phyloP scores from a whole-genome alignment of 768 basidiomycete species.

The Termitomyces sp. region DNA sequence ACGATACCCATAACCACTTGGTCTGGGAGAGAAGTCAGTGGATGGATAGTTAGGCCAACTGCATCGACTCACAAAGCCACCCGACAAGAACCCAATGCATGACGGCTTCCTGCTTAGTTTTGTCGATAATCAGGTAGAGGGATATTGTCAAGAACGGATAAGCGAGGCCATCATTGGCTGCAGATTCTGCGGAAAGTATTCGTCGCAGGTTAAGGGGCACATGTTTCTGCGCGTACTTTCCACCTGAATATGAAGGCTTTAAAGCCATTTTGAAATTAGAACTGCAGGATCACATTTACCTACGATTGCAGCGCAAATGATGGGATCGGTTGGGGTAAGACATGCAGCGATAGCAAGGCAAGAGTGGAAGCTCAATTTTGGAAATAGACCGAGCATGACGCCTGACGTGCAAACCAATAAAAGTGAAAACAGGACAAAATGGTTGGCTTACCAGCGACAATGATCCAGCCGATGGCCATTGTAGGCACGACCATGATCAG shows the following conservation, averaged over 20 bases:
- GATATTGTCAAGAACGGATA: constrained; percentile 89
- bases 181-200: constrained; percentile 84
- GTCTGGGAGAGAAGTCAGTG: constrained; percentile 37
- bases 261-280: neutral
- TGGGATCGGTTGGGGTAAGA: constrained; percentile 92
- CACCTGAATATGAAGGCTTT: constrained; percentile 36
- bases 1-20: constrained; percentile 73
- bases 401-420: constrained; percentile 26
- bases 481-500: constrained; percentile 72
- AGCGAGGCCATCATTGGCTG: constrained; percentile 93
- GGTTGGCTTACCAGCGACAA: constrained; percentile 52
- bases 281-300: constrained; percentile 30
- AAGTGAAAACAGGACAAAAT: neutral
- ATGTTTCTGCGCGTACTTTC: constrained; percentile 62
- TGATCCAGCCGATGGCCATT: constrained; percentile 82
- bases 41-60: neutral
- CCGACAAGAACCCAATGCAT: constrained; percentile 85
- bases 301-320: constrained; percentile 82
- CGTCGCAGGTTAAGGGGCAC: constrained; percentile 75
- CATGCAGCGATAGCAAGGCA: constrained; percentile 86
- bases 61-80: constrained; percentile 56
- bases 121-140: constrained; percentile 78
- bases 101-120: constrained; percentile 56
- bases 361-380: constrained; percentile 63
- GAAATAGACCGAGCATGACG: constrained; percentile 69